Conservation (phyloP, 108 stramenopile species). For the Epithemia pelagica region DNA sequence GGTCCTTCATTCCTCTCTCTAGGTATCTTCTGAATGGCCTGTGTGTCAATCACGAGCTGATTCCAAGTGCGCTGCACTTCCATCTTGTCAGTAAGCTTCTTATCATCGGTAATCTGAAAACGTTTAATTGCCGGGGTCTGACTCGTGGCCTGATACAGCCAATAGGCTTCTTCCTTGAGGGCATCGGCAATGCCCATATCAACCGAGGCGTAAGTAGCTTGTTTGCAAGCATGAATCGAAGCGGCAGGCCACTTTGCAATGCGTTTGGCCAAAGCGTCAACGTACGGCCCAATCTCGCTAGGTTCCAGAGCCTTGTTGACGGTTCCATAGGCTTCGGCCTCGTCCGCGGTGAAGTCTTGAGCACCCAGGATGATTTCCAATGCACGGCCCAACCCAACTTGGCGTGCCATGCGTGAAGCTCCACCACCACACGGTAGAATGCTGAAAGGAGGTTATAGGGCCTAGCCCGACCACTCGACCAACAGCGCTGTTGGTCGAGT, state of each 20-base stretch:
- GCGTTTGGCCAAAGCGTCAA: slow-evolving; percentile 8
- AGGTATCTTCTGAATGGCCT: no score
- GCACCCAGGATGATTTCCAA: slow-evolving; percentile 4
- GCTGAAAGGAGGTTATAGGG: no score
- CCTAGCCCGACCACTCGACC: no score
- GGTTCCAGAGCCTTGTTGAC: slow-evolving; percentile 5
- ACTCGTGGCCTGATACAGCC: slow-evolving; percentile 7
- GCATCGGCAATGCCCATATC: slow-evolving; percentile 1
- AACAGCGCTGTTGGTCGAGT: no score
- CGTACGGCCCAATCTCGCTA: slow-evolving; percentile 5
- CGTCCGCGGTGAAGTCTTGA: slow-evolving; percentile 1
- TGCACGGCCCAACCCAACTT: slow-evolving; percentile 6
- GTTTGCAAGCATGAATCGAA: not conserved
- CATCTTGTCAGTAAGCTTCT: not conserved
- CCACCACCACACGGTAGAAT: slow-evolving; percentile 7
- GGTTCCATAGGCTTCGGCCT: not conserved
- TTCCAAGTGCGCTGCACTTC: not conserved
- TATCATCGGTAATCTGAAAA: not conserved
- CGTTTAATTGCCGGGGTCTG: slow-evolving; percentile 3
- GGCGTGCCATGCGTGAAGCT: slow-evolving; percentile 8
- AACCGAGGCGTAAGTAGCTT: not conserved
- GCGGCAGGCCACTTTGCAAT: slow-evolving; percentile 1
- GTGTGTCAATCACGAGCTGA: not conserved
- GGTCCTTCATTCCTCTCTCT: no score
- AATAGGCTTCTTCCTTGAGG: slow-evolving; percentile 4